Base-by-base conservation (phyloP, 108 stramenopile genomes). In the Cyclostephanos invisitatus region DNA sequence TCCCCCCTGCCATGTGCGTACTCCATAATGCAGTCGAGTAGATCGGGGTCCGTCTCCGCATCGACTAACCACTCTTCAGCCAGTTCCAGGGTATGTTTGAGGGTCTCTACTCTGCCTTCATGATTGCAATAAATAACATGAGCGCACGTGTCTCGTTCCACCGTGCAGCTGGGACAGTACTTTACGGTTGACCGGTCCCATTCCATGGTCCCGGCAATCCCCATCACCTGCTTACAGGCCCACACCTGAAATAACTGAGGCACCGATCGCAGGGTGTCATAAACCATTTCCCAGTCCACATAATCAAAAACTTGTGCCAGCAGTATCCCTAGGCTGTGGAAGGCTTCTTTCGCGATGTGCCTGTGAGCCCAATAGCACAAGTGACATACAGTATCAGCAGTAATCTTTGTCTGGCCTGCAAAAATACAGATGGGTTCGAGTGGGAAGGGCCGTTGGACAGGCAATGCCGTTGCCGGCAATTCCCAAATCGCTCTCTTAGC, bases 391-490 rank as follows among this genome's bases (percentile, higher is more conserved):
- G 51, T 62, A n/a, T 61, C 73, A 0, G 55, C 65, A 4, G 64
- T 74, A 42, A 66, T 57, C 73, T 74, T 74, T n/a, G 65, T 44
- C 3, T 11, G 35, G 7, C 73, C 73, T 21, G 58, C 63, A 55
- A 58, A 57, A 3, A 74, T 46, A 12, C 22, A 47, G 1, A 74
- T 2, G 5, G 64, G 64, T 32, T 74, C 73, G 4, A 36, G 36
- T 3, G 36, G 36, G 36, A 36, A 7, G 36, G 7, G 36, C 36
- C 36, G 3, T 6, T 3, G 3, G 5, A 3, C 7, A 7, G 3
- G 5, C 7, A 6, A 7, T 3, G 7, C 5, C 7, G 36, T 36
- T 3, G 7, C 5, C 3, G 36, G 36, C 5, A 3, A 36, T 7
- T 36, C 36, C 3, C 7, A 36, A 7, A 36, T 36, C 3, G 36